Evolutionary conservation across 2,329 filamentous ascomycete species (phyloP).

Genomic region (Penicillium sp.): DNA sequence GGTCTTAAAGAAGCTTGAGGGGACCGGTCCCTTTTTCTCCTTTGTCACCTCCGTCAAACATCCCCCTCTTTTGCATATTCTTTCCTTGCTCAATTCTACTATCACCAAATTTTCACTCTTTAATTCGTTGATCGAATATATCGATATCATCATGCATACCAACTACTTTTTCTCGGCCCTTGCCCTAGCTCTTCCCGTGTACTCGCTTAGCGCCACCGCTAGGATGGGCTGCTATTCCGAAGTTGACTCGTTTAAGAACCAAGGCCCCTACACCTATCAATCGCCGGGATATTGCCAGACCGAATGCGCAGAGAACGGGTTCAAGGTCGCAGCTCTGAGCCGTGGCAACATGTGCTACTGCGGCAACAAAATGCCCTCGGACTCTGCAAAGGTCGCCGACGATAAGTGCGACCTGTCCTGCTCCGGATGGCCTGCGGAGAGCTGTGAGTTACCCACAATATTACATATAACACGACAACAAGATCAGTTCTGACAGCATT

Average conservation of each 20-base stretch:
- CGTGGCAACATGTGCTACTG: slow-evolving; percentile 22
- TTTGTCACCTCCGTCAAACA: not conserved
- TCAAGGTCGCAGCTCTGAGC: slow-evolving; percentile 17
- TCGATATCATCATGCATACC: slow-evolving; percentile 9
- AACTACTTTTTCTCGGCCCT: slow-evolving; percentile 10
- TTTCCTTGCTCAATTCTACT: not conserved
- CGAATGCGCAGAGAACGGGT: slow-evolving; percentile 11
- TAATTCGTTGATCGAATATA: slow-evolving; percentile 3
- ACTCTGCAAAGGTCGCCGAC: slow-evolving; percentile 14
- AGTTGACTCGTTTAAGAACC: slow-evolving; percentile 6
- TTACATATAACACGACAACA: not conserved
- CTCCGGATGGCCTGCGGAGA: slow-evolving; percentile 15
- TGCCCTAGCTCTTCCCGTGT: slow-evolving; percentile 11
- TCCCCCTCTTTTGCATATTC: not conserved
- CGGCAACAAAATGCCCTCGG: slow-evolving; percentile 16
- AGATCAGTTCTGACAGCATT: not conserved
- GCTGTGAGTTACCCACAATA: slow-evolving; percentile 16
- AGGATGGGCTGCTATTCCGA: slow-evolving; percentile 19
- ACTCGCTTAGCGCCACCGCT: not conserved
- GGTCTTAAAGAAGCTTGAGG: slow-evolving; percentile 5
- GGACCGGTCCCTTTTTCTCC: not conserved
- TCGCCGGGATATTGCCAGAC: slow-evolving; percentile 14
- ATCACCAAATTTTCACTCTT: not conserved
- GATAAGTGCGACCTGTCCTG: slow-evolving; percentile 21
- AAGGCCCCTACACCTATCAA: slow-evolving; percentile 8